Conservation (phyloP, 2,329 filamentous ascomycete genomes). For the Fusarium coicis region DNA sequence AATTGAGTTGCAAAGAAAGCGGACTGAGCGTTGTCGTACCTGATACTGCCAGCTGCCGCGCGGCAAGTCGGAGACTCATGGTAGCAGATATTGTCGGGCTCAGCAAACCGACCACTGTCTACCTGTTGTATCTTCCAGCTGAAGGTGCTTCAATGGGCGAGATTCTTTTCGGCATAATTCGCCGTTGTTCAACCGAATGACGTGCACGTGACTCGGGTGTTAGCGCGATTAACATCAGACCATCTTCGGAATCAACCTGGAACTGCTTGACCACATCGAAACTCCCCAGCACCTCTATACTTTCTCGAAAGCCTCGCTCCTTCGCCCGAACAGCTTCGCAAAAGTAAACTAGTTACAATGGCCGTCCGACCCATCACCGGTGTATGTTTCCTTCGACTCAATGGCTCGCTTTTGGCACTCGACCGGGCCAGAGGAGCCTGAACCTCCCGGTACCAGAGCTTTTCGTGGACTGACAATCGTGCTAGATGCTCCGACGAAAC, state of each 20-base stretch:
- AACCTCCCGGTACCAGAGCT: conserved; percentile 24
- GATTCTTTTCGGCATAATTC: conserved; percentile 43
- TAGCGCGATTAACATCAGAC: conserved; percentile 52
- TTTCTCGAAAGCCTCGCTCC: conserved; percentile 37
- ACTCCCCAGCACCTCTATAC: conserved; percentile 28
- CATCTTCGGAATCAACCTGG: conserved; percentile 45
- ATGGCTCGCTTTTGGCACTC: conserved; percentile 43
- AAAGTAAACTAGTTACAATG: conserved; percentile 55
- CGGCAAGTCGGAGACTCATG: conserved; percentile 75
- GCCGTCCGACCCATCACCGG: conserved; percentile 68
- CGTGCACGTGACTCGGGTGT: conserved; percentile 35
- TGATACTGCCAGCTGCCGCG: conserved; percentile 68
- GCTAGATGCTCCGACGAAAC: conserved; percentile 69
- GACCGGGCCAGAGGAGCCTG: conserved; percentile 33
- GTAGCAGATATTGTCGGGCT: conserved; percentile 35
- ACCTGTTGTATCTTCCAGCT: conserved; percentile 21
- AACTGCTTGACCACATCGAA: conserved; percentile 43
- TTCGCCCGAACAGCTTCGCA: conserved; percentile 36
- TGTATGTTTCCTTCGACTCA: conserved; percentile 58
- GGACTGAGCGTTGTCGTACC: conserved; percentile 58
- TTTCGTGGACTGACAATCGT: conserved; percentile 49
- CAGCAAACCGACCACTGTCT: conserved; percentile 39
- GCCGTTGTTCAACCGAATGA: conserved; percentile 43
- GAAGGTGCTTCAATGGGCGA: conserved; percentile 23
- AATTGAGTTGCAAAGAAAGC: conserved; percentile 27